These are phyloP conservation scores for Globisporangium paddicum DNA, from an alignment of 352 stramenopile species.

Conservation along the genomic window DNA sequence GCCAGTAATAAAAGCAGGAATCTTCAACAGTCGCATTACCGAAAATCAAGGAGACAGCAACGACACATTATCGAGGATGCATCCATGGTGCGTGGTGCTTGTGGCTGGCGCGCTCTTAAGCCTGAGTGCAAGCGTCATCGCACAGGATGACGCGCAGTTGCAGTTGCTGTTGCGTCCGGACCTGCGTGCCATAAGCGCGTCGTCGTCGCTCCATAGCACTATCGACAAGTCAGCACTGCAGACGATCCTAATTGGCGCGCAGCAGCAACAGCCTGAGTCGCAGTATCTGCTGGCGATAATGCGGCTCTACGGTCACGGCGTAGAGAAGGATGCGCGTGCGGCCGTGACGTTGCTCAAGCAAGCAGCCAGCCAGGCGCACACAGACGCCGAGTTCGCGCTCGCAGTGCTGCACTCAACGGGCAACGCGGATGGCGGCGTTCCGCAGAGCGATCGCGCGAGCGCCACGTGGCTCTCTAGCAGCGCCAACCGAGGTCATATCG, in stretches of 20 bases:
- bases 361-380: constrained; percentile 24
- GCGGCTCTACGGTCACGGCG: constrained; percentile 46
- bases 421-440: constrained; percentile 7
- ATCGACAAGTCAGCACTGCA: constrained; percentile 23
- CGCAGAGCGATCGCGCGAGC: constrained; percentile 27
- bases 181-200: constrained; percentile 4
- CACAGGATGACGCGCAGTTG: neutral
- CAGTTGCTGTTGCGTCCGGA: constrained; percentile 15
- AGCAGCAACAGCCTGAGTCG: constrained; percentile 31
- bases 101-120: neutral
- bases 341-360: constrained; percentile 25
- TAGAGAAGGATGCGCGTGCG: constrained; percentile 21
- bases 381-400: constrained; percentile 42
- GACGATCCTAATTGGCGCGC: constrained; percentile 28
- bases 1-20: neutral
- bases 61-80: neutral
- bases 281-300: constrained; percentile 50
- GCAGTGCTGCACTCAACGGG: constrained; percentile 30
- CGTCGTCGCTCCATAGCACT: neutral
- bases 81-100: neutral
- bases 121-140: neutral
- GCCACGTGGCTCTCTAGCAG: constrained; percentile 35
- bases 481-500: constrained; percentile 27
- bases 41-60: neutral
- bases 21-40: neutral